These are phyloP conservation scores for Cymbopogon citratus DNA, from an alignment of 176 grass and related monocot species.

Conservation along the genomic window DNA sequence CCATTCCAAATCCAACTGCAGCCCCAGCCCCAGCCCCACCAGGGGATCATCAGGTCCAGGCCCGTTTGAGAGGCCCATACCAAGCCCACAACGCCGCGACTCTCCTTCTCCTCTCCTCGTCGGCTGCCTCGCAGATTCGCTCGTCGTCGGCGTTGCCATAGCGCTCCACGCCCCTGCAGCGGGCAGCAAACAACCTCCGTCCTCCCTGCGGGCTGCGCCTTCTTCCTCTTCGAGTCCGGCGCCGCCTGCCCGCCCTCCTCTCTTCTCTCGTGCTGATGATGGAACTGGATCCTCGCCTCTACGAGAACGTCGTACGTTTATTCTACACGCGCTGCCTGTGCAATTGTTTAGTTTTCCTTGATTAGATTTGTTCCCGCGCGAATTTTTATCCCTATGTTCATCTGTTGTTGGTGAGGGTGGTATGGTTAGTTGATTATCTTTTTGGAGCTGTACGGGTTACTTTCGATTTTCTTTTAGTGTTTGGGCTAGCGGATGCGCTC, in stretches of 20 bases:
- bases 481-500: not conserved
- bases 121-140: too few species aligned
- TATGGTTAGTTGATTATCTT: not conserved
- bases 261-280: conserved; percentile 41
- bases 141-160: too few species aligned
- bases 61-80: too few species aligned
- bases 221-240: conserved; percentile 18
- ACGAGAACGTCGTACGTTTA: conserved; percentile 62
- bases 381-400: not conserved
- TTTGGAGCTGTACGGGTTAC: not conserved
- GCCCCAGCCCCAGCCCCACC: too few species aligned
- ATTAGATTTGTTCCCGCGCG: not conserved
- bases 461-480: not conserved
- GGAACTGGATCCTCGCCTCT: conserved; percentile 77
- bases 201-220: not conserved
- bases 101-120: too few species aligned
- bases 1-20: too few species aligned
- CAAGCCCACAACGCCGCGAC: too few species aligned
- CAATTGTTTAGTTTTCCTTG: not conserved
- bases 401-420: not conserved
- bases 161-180: not conserved
- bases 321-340: not conserved
- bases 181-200: not conserved
- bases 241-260: not conserved
- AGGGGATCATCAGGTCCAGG: too few species aligned